phyloP scores from a whole-genome alignment of 495 filamentous ascomycete species.

The Xylaria acuta region DNA sequence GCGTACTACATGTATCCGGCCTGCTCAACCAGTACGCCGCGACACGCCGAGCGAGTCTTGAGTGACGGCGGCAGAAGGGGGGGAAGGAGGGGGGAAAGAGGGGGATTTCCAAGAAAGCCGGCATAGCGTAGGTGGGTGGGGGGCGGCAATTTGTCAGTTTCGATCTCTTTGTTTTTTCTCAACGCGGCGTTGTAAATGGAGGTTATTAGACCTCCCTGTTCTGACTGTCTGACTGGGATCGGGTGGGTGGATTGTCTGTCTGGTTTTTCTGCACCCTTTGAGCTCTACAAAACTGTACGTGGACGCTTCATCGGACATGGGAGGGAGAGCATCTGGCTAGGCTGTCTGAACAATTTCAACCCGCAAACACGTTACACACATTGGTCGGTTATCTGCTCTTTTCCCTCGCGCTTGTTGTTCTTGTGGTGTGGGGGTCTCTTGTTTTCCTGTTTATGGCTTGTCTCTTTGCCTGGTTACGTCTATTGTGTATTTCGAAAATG shows the following conservation, averaged over 20 bases:
- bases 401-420: conserved; percentile 5
- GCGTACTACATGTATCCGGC: conserved; percentile 7
- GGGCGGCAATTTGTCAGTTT: conserved; percentile 3
- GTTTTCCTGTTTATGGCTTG: conserved; percentile 3
- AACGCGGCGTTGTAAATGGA: conserved; percentile 10
- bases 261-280: background rate
- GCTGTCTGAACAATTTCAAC: conserved; percentile 21
- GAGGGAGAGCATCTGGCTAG: conserved; percentile 23
- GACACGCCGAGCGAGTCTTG: background rate
- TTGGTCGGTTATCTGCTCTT: conserved; percentile 27
- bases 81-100: background rate
- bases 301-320: conserved; percentile 7
- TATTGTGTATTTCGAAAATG: conserved; percentile 14
- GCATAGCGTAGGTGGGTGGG: conserved; percentile 22
- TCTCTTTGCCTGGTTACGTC: conserved; percentile 12
- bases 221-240: background rate
- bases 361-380: conserved; percentile 22
- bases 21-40: conserved; percentile 12
- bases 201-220: conserved; percentile 19
- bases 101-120: background rate
- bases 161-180: background rate
- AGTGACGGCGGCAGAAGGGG: background rate
- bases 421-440: conserved; percentile 3
- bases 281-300: conserved; percentile 14
- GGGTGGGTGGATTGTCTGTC: background rate